Evolutionary conservation across 257 asterid genomes (phyloP).

Genomic region (Capsicum pubescens): DNA sequence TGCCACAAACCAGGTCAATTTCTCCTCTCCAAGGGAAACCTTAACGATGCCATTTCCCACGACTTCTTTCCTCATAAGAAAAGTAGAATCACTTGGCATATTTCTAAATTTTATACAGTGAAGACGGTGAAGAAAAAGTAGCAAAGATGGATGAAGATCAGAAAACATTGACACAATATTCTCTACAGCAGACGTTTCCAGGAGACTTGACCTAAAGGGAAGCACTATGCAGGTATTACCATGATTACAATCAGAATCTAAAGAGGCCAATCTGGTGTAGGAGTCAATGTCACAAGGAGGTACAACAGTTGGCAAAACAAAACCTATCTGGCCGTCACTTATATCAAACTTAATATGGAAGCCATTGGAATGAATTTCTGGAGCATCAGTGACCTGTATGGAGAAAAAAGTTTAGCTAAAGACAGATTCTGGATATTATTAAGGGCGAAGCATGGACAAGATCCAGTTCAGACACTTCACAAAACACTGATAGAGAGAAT

Average conservation of each 20-base stretch:
- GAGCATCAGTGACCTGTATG: constrained; percentile 86
- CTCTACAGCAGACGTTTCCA: constrained; percentile 56
- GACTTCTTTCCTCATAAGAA: constrained; percentile 78
- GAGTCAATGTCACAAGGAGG: constrained; percentile 80
- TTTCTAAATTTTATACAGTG: constrained; percentile 71
- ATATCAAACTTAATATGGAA: constrained; percentile 89
- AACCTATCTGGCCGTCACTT: constrained; percentile 92
- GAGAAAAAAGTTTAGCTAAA: background rate
- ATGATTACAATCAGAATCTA: constrained; percentile 47
- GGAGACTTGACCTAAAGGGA: constrained; percentile 66
- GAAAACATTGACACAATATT: constrained; percentile 77
- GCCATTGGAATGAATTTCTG: constrained; percentile 94
- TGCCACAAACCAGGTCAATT: constrained; percentile 84
- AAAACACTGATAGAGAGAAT: background rate
- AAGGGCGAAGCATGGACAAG: background rate
- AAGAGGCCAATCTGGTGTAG: constrained; percentile 58
- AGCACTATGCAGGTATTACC: constrained; percentile 94
- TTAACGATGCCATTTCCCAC: constrained; percentile 72
- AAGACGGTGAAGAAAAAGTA: constrained; percentile 51
- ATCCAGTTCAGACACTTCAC: background rate
- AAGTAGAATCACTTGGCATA: constrained; percentile 61
- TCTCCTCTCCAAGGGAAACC: constrained; percentile 72
- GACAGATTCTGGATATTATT: background rate
- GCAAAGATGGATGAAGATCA: constrained; percentile 89
- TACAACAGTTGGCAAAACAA: constrained; percentile 82